Evolutionary conservation across 2,329 filamentous ascomycete species (phyloP).

Genomic region (Venturia nashicola): DNA sequence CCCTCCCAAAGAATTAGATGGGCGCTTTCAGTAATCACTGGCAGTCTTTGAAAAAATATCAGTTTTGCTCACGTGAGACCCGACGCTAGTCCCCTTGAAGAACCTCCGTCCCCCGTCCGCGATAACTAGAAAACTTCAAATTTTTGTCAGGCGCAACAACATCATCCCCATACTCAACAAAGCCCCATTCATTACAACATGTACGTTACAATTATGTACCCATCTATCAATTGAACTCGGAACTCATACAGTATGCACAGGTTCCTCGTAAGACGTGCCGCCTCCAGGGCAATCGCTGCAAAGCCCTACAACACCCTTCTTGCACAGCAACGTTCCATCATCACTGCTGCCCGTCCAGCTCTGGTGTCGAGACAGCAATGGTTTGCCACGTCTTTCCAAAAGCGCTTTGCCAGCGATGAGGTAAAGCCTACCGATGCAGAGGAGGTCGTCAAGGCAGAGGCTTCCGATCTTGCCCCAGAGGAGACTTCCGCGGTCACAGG

Average conservation of each 20-base stretch:
- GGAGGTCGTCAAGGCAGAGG: conserved; percentile 21
- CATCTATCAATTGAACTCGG: neutral
- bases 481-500: conserved; percentile 19
- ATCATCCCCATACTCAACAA: neutral
- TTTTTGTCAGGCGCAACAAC: neutral
- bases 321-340: conserved; percentile 29
- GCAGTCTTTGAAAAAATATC: no score
- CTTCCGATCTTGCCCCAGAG: conserved; percentile 20
- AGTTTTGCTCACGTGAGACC: no score
- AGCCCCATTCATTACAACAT: neutral
- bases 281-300: conserved; percentile 40
- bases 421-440: conserved; percentile 16
- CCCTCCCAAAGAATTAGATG: no score
- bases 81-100: no score
- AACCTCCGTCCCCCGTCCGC: no score
- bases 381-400: conserved; percentile 28
- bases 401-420: conserved; percentile 37
- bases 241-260: conserved; percentile 23
- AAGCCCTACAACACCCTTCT: conserved; percentile 29
- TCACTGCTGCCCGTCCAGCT: conserved; percentile 23
- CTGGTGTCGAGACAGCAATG: conserved; percentile 27
- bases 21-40: no score
- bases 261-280: conserved; percentile 46
- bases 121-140: neutral
- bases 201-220: neutral